Percentiles rank a stretch among this genome's conserved stretches.
Conservation (phyloP, 306 rosid genomes). For the Glycyrrhiza uralensis region DNA sequence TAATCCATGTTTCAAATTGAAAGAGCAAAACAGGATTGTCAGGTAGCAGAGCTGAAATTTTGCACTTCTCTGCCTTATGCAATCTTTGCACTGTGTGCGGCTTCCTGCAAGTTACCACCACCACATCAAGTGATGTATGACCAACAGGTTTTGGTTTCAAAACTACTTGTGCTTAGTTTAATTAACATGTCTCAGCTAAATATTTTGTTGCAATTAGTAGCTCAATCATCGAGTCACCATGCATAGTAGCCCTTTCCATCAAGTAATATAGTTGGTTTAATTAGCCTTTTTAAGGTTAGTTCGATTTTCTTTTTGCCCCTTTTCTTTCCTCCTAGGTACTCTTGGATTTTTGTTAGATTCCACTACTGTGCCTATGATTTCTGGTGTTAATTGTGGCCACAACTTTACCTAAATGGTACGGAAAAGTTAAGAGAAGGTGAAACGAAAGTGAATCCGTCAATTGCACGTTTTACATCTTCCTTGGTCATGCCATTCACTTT, state of each 20-base stretch:
- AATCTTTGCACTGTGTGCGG: background rate
- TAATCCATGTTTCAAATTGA: too few species aligned
- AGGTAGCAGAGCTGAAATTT: background rate
- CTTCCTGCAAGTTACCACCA: too few species aligned
- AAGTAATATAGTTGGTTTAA: background rate
- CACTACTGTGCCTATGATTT: background rate
- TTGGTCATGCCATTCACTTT: too few species aligned
- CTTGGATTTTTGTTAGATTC: background rate
- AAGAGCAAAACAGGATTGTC: too few species aligned
- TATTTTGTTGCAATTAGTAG: background rate
- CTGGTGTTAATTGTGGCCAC: background rate
- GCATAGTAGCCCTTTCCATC: background rate
- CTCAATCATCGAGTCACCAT: conserved; percentile 5
- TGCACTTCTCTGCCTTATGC: background rate
- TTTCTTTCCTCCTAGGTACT: background rate
- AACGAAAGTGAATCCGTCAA: too few species aligned
- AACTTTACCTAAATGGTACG: background rate
- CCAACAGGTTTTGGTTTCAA: background rate
- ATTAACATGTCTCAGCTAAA: too few species aligned
- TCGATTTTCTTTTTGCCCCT: background rate
- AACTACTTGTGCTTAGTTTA: too few species aligned
- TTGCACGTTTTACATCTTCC: background rate
- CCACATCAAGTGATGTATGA: too few species aligned
- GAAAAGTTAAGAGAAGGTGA: background rate
- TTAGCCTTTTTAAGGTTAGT: background rate